Evolutionary conservation across 306 rosid genomes (phyloP).

Genomic region (Gillenia trifoliata): DNA sequence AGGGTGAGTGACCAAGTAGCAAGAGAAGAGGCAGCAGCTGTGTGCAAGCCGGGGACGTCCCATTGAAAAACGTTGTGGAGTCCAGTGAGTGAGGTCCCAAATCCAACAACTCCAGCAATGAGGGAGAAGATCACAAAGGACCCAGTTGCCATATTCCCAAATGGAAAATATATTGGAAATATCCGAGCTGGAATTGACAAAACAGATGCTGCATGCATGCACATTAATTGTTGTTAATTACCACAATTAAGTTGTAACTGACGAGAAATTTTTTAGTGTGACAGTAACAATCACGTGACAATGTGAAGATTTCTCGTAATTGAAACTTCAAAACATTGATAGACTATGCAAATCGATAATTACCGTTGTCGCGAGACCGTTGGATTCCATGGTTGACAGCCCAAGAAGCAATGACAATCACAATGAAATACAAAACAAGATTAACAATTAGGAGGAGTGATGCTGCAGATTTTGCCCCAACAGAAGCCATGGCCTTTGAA

Average conservation of each 20-base stretch:
- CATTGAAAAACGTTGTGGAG: slow-evolving; percentile 47
- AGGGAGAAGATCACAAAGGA: slow-evolving; percentile 63
- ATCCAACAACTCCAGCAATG: slow-evolving; percentile 84
- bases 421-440: slow-evolving; percentile 55
- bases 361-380: slow-evolving; percentile 65
- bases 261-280: not conserved
- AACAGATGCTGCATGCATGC: slow-evolving; percentile 55
- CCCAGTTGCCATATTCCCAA: slow-evolving; percentile 88
- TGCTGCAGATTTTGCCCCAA: slow-evolving; percentile 58
- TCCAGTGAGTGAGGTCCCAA: slow-evolving; percentile 64
- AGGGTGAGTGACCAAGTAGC: slow-evolving; percentile 61
- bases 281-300: not conserved
- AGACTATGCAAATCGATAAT: not conserved
- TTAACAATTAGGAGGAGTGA: slow-evolving; percentile 54
- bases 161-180: slow-evolving; percentile 81
- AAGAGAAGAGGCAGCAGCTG: slow-evolving; percentile 74
- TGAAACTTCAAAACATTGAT: too few species aligned
- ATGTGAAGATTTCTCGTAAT: not conserved
- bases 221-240: not conserved
- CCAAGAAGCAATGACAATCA: slow-evolving; percentile 73
- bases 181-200: slow-evolving; percentile 50
- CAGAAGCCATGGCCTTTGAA: slow-evolving; percentile 52
- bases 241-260: not conserved
- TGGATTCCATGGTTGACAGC: slow-evolving; percentile 76
- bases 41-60: slow-evolving; percentile 42